phyloP scores from a whole-genome alignment of 208 protist species.

The Phytomonas sp. region DNA sequence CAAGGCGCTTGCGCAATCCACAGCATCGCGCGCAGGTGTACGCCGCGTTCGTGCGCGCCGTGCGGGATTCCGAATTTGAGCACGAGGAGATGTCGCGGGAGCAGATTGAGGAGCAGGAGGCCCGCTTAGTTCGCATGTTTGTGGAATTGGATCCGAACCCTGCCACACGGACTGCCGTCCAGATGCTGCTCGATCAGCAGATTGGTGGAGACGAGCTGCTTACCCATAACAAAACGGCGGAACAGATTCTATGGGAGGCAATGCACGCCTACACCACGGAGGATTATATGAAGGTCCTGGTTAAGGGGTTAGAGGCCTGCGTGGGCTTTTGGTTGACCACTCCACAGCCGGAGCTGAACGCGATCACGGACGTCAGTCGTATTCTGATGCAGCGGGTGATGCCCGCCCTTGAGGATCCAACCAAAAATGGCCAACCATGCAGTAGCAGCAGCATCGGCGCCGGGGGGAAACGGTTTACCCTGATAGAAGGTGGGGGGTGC shows the following conservation, averaged over 20 bases:
- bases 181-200: slow-evolving; percentile 45
- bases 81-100: slow-evolving; percentile 23
- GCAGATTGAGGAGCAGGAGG: slow-evolving; percentile 57
- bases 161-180: slow-evolving; percentile 35
- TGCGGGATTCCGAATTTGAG: slow-evolving; percentile 41
- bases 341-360: slow-evolving; percentile 38
- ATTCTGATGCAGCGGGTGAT: slow-evolving; percentile 55
- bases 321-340: slow-evolving; percentile 45
- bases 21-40: slow-evolving; percentile 55
- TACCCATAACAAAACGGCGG: slow-evolving; percentile 54
- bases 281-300: slow-evolving; percentile 32
- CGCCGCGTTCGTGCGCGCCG: slow-evolving; percentile 47
- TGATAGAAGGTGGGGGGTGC: not conserved
- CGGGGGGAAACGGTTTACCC: not conserved
- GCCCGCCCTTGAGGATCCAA: not conserved
- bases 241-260: slow-evolving; percentile 67
- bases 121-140: slow-evolving; percentile 47
- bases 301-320: slow-evolving; percentile 39
- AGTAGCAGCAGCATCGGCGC: not conserved
- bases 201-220: slow-evolving; percentile 32
- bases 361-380: slow-evolving; percentile 56
- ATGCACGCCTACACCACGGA: slow-evolving; percentile 51
- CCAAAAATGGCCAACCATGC: not conserved
- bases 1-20: slow-evolving; percentile 30
- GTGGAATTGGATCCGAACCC: slow-evolving; percentile 34